phyloP scores from a whole-genome alignment of 1,284 basidiomycete genomes.

The Trichosporon sp. region DNA sequence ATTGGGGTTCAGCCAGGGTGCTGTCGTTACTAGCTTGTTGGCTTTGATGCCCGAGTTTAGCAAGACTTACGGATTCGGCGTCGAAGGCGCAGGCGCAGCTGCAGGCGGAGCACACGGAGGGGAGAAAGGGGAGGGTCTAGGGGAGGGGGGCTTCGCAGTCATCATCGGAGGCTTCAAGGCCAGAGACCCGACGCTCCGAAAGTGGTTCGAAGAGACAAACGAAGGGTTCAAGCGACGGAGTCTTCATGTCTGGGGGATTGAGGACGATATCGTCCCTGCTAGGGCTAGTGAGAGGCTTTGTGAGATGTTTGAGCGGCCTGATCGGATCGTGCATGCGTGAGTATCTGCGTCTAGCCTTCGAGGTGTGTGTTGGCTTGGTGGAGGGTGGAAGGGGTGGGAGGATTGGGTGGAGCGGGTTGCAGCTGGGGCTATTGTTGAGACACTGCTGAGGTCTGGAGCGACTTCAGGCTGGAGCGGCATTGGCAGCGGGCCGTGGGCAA shows the following conservation, averaged over 20 bases:
- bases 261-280: constrained; percentile 69
- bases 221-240: constrained; percentile 49
- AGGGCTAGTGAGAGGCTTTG: constrained; percentile 59
- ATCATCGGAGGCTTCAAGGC: constrained; percentile 51
- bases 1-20: constrained; percentile 80
- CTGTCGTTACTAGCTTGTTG: constrained; percentile 66
- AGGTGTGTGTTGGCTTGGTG: no score
- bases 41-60: constrained; percentile 57
- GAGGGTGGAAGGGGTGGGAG: not conserved
- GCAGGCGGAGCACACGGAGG: no score
- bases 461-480: no score
- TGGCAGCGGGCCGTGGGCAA: no score
- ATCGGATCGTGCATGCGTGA: not conserved
- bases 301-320: not conserved
- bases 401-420: no score
- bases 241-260: constrained; percentile 70
- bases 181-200: constrained; percentile 7
- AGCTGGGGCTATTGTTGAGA: no score
- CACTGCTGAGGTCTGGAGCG: no score
- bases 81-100: no score
- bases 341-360: not conserved
- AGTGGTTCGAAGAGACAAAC: constrained; percentile 50
- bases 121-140: no score
- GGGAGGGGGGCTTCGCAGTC: no score
- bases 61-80: constrained; percentile 46